Percentiles rank a stretch among this genome's conserved stretches.
Evolutionary conservation across 1,284 basidiomycete genomes (phyloP).

Genomic region (Ceratobasidium papillatum): DNA sequence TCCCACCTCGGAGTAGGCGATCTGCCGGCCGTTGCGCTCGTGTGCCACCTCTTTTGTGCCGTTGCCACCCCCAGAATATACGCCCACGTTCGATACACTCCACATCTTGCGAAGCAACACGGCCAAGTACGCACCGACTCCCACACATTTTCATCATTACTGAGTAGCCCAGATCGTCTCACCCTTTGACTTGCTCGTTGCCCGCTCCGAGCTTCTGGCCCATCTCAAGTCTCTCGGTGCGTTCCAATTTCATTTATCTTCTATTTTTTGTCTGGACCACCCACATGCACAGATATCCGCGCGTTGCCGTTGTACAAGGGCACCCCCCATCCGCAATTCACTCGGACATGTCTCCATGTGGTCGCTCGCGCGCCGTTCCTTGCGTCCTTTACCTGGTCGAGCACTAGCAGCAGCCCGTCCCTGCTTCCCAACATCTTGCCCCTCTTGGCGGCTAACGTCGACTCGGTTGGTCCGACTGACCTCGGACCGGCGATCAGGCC

Average conservation of each 20-base stretch:
- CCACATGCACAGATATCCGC: conserved; percentile 31
- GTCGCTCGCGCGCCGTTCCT: conserved; percentile 23
- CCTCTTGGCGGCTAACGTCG: not conserved
- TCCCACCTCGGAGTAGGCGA: not conserved
- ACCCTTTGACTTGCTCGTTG: conserved; percentile 18
- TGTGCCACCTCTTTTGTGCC: conserved; percentile 25
- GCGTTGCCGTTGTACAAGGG: conserved; percentile 36
- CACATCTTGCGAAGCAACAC: conserved; percentile 29
- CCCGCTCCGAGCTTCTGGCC: conserved; percentile 28
- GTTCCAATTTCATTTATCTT: conserved; percentile 28
- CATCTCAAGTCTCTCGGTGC: conserved; percentile 34
- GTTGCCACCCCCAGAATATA: conserved; percentile 30
- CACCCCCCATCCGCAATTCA: conserved; percentile 33
- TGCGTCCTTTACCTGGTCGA: conserved; percentile 30
- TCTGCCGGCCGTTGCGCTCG: conserved; percentile 26
- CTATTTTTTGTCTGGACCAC: not conserved
- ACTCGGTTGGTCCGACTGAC: not conserved
- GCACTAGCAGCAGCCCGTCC: not conserved
- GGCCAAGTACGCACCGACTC: conserved; percentile 17
- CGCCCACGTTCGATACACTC: conserved; percentile 29
- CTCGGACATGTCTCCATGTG: conserved; percentile 36
- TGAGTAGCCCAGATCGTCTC: conserved; percentile 27
- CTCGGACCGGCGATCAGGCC: not conserved
- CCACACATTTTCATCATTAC: not conserved
- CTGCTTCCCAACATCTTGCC: conserved; percentile 6